Base-by-base conservation (phyloP, 192 early-diverging fungal species). In the Backusella luteola region DNA sequence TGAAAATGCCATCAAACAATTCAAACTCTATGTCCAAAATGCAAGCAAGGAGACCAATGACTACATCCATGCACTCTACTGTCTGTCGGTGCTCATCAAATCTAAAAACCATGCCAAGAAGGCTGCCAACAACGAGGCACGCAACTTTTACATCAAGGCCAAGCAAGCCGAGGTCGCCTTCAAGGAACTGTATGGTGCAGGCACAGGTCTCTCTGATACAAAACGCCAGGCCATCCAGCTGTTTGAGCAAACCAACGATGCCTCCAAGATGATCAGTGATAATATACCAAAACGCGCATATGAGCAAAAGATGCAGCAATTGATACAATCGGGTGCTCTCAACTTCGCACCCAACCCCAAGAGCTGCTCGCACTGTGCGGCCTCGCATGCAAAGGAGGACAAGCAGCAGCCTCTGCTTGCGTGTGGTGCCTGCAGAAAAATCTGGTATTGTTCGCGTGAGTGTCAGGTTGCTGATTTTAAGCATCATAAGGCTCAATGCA, bases 371-470 rank as follows among this genome's bases (percentile, higher is more conserved):
- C 76, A 86, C 67, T 88, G 87, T 66, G 85, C 84, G 59, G 67
- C 77, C 66, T 21, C 79, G 34, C 68, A 79, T 68, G 36, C 74
- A 29, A 74, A 85, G 75, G 77, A 72, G 73, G 52, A 81, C 59
- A 75, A 79, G 17, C 81, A 79, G 21, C 84, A 84, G 63, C 76
- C 87, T 19, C 73, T 90, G 44, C 70, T 90, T 66, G 77, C 80
- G 73, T 90, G 89, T 77, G 81, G 81, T 72, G 85, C 79, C 34
- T 90, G 89, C 79, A 82, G 66, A 66, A 80, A 79, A 59, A 85
- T 85, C 19, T 87, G 85, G 71, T 90, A 90, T 80, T 90, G 89
- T 76, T 86, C 85, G 26, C 79, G 85, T 78, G 87, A 88, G 17
- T 90, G 89, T 71, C 89, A 90, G 69, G 87, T 85, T 67, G 69